Evolutionary conservation across 1,139 yeast species (phyloP).

Genomic region (Meyerozyma elateridarum): DNA sequence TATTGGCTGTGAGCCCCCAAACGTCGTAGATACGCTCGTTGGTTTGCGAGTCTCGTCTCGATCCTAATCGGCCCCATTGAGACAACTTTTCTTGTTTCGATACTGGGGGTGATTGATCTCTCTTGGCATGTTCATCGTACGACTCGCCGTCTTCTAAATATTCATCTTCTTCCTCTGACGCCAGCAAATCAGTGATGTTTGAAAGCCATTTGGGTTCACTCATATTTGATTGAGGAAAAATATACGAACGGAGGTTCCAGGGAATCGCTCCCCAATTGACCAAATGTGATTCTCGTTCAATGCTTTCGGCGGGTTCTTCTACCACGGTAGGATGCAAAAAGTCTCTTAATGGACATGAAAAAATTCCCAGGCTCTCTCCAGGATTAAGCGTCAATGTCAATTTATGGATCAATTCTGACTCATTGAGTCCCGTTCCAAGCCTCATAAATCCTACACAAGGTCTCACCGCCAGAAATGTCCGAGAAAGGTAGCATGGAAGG

Average conservation of each 20-base stretch:
- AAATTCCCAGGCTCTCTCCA: slow-evolving; percentile 65
- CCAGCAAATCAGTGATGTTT: slow-evolving; percentile 50
- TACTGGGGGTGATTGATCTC: slow-evolving; percentile 6
- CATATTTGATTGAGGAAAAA: slow-evolving; percentile 51
- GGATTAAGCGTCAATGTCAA: slow-evolving; percentile 52
- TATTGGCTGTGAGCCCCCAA: slow-evolving; percentile 91
- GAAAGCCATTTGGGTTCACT: slow-evolving; percentile 63
- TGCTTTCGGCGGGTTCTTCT: slow-evolving; percentile 36
- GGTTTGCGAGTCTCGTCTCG: slow-evolving; percentile 33
- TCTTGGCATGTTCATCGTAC: slow-evolving; percentile 6
- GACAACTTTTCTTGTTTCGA: slow-evolving; percentile 13
- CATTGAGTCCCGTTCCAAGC: slow-evolving; percentile 16
- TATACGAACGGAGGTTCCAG: slow-evolving; percentile 59
- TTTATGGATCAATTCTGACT: slow-evolving; percentile 21
- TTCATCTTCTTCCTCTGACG: slow-evolving; percentile 49
- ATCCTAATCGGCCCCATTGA: slow-evolving; percentile 41
- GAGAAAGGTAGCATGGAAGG: slow-evolving; percentile 70
- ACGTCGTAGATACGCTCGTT: slow-evolving; percentile 56
- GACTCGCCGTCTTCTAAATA: slow-evolving; percentile 14
- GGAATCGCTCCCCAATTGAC: slow-evolving; percentile 68
- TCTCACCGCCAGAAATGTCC: slow-evolving; percentile 76
- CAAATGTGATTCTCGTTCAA: slow-evolving; percentile 36
- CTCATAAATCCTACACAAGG: slow-evolving; percentile 73
- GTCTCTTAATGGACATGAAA: slow-evolving; percentile 65
- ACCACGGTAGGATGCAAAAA: slow-evolving; percentile 41